Evolutionary conservation across 1,139 yeast species (phyloP), one percentile per base, ranked within the genome.

Genomic region (Entelexis sorbosivorans): DNA sequence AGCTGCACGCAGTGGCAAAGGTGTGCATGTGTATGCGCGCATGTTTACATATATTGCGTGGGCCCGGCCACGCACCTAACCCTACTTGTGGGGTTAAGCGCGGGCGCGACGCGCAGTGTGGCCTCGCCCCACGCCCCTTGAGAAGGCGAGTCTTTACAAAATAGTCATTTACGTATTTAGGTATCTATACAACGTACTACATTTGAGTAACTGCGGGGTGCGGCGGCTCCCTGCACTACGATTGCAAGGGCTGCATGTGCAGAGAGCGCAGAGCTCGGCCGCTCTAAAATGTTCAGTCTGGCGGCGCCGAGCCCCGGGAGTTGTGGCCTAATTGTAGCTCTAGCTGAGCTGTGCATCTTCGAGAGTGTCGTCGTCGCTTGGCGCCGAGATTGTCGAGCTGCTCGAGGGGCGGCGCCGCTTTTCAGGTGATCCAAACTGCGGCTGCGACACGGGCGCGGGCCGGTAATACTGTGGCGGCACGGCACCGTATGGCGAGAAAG

Each of bases 371-470:
- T 61, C 60, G 33, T 59, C 64, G 35, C 61, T 59, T 10, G 60
- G 58, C 10, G 64, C 61, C 9, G 68, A 62, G 17, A 66, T 66
- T 1, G 70, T 66, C 8, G 68, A 64, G 33, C 66, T 64, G 49
- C 63, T 60, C 11, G 67, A 63, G n/a, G 64, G 62, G 17, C 69
- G 56, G 11, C 69, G 59, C 10, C 66, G 62, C 49, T 63, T 56
- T 33, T 56, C 55, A 2, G 58, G 58, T 8, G 55, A 52, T 6
- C 52, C 51, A 47, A 50, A 55, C 28, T 56, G 54, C 40, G 50
- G 49, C 34, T 38, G 39, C 7, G 50, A 47, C 14, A 33, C 20
- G 22, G 56, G 54, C 17, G 46, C 29, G 11, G 31, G 50, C 20
- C 52, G 48, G n/a, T 50, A 17, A 22, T 35, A 29, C 34, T 49